Evolutionary conservation across 1,284 basidiomycete species (phyloP).

Genomic region (Microbotryum saponariae): DNA sequence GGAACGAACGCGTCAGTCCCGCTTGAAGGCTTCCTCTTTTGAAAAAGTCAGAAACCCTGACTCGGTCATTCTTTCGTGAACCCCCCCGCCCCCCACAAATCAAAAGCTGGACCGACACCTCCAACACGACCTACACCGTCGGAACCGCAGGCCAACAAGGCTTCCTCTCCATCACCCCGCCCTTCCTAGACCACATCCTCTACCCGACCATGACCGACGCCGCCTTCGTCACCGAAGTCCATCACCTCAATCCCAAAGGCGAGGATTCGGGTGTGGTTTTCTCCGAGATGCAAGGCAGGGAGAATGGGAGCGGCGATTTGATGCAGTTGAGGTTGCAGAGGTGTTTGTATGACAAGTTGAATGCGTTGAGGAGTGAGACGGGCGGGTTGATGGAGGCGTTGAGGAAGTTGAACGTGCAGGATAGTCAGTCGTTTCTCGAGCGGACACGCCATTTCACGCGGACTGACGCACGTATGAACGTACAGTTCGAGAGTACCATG

Average conservation of each 20-base stretch:
- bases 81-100: too few relatives aligned
- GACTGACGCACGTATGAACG: conserved; percentile 1
- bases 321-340: conserved; percentile 82
- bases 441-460: not conserved
- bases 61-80: conserved; percentile 23
- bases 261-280: conserved; percentile 87
- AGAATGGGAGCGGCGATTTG: conserved; percentile 83
- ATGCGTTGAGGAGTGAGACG: conserved; percentile 91
- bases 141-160: conserved; percentile 96
- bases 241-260: conserved; percentile 74
- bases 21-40: not conserved
- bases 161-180: conserved; percentile 71
- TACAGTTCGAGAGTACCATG: conserved; percentile 81
- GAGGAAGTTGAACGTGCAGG: conserved; percentile 74
- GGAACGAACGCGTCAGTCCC: conserved; percentile 4
- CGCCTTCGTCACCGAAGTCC: conserved; percentile 83
- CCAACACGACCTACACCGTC: conserved; percentile 90
- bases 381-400: conserved; percentile 92
- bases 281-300: conserved; percentile 81
- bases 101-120: conserved; percentile 56
- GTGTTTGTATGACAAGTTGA: conserved; percentile 68
- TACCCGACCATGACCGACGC: conserved; percentile 89
- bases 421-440: conserved; percentile 55
- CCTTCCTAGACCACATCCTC: conserved; percentile 95
- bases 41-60: conserved; percentile 64